These are phyloP conservation scores for Paraurostyla sp. DNA, from an alignment of 73 alveolate genomes.

Conservation along the genomic window DNA sequence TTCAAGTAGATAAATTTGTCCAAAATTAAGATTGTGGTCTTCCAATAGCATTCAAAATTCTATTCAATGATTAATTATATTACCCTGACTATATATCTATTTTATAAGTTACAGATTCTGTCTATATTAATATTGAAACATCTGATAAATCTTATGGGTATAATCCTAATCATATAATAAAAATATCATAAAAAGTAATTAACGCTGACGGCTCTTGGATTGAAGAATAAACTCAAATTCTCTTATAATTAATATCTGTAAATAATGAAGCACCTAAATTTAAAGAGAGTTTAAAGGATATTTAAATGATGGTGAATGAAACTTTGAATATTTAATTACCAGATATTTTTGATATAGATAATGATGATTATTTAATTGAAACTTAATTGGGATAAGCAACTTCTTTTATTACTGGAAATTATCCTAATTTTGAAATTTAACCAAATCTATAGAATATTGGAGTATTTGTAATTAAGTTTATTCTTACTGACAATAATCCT, in stretches of 20 bases:
- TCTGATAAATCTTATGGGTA: no score
- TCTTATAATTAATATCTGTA: background rate
- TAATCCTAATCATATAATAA: no score
- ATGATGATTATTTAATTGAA: background rate
- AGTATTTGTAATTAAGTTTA: background rate
- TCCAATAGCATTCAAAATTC: no score
- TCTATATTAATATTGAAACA: no score
- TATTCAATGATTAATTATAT: no score
- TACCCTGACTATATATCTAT: no score
- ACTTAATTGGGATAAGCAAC: background rate
- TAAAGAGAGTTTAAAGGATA: background rate
- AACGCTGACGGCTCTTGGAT: no score
- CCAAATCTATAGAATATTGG: background rate
- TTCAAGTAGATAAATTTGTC: no score
- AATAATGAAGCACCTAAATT: background rate
- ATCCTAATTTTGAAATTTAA: background rate
- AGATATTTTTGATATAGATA: background rate
- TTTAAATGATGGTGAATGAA: background rate
- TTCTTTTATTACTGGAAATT: background rate
- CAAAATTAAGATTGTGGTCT: no score
- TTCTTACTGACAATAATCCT: background rate
- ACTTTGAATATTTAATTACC: background rate
- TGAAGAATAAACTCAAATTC: no score
- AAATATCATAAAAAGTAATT: no score
- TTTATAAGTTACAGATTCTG: no score